Evolutionary conservation across 192 early-diverging fungal genomes (phyloP), one percentile per base, ranked within the genome.

Genomic region (Entomortierella parvispora): DNA sequence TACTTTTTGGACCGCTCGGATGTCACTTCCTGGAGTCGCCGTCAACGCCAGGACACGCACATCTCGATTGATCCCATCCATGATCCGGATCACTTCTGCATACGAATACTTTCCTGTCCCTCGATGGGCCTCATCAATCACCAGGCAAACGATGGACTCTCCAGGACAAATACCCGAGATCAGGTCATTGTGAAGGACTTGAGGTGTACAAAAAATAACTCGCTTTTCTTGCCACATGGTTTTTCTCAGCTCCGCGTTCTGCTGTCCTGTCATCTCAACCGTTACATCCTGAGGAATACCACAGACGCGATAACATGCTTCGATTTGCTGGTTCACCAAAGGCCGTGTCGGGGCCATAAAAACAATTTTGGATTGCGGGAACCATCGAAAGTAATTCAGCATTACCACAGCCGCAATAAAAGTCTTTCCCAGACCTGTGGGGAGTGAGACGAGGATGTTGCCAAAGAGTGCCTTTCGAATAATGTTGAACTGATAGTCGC

Each of bases 361-460:
- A 12, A 98, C 81, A 25, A 95, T 89, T 48, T 93, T 88, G 4
- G 88, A 85, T 53, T 90, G 78, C 7, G 96, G 94, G 70, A 98
- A 98, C 96, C 96, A 98, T 17, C 93, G 89, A 58, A 87, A 92
- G 71, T 90, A 89, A 68, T 97, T 97, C 43, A 83, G 90, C 93
- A 98, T 96, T 1, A 97, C 92, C 0, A 98, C 96, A 6, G 95
- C 94, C 0, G 96, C 96, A 72, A 98, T 94, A 65, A 98, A 89
- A 1, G 96, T 98, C 79, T 98, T 98, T 49, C 96, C 96, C 56
- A 97, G 85, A 49, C 95, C 94, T 0, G 90, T 94, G 0, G 91
- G 90, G 29, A 97, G 81, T 7, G 93, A 88, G 4, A 97, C 95
- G 14, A 98, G 83, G 18, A 94, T 96, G 69, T 98, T 98, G 55